A percentile compares a stretch with the other conserved stretches of the same genome.
These are phyloP conservation scores for Colletotrichum euphorbiae DNA, from an alignment of 2,329 filamentous ascomycete species.

Conservation along the genomic window DNA sequence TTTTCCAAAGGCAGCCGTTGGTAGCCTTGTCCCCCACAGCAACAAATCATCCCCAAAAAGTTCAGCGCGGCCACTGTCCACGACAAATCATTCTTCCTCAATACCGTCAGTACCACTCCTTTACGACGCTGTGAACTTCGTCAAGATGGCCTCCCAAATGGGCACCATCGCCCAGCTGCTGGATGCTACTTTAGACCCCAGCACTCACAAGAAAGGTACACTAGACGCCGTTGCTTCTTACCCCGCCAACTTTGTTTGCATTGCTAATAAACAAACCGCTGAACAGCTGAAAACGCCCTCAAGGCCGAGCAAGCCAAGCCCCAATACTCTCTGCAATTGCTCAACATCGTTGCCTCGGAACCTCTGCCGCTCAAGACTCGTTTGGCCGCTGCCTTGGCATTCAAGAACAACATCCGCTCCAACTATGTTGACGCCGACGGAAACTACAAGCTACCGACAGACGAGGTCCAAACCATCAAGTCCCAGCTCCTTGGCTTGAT, in stretches of 20 bases:
- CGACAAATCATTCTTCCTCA: slow-evolving; percentile 19
- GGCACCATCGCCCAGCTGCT: slow-evolving; percentile 82
- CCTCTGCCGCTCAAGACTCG: slow-evolving; percentile 81
- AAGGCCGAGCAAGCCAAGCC: slow-evolving; percentile 84
- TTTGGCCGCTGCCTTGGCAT: slow-evolving; percentile 89
- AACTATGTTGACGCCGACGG: slow-evolving; percentile 97
- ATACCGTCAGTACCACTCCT: background rate
- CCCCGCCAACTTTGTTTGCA: slow-evolving; percentile 46
- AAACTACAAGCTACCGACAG: slow-evolving; percentile 84
- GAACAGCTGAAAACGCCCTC: slow-evolving; percentile 82
- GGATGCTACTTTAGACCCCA: slow-evolving; percentile 88
- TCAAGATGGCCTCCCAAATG: slow-evolving; percentile 68
- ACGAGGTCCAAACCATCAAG: slow-evolving; percentile 93
- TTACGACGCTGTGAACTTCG: slow-evolving; percentile 37
- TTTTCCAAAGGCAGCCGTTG: slow-evolving; percentile 21
- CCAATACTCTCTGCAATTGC: slow-evolving; percentile 86
- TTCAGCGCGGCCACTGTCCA: slow-evolving; percentile 28
- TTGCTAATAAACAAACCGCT: slow-evolving; percentile 51
- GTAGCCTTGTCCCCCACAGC: slow-evolving; percentile 37
- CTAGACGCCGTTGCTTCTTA: slow-evolving; percentile 42
- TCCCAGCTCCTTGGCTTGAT: slow-evolving; percentile 95
- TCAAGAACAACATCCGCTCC: slow-evolving; percentile 97
- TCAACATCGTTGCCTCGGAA: slow-evolving; percentile 88
- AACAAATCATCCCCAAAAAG: slow-evolving; percentile 37
- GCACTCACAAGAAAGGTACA: slow-evolving; percentile 88